Evolutionary conservation across 257 asterid species (phyloP), one percentile per base, ranked within the genome.

Genomic region (Capsicum pubescens): DNA sequence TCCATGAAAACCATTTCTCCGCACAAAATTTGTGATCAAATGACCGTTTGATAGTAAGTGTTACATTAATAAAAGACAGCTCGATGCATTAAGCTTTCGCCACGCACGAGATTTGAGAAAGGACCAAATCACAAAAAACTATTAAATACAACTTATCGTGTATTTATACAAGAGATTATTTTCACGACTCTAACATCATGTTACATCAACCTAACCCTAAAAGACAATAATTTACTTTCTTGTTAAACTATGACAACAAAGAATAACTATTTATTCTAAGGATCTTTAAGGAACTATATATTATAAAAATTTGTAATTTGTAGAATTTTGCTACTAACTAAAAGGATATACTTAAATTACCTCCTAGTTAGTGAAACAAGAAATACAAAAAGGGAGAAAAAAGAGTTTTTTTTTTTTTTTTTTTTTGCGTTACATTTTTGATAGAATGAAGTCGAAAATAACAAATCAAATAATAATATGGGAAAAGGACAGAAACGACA

Each of bases 351-450:
- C 52, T 68, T 7, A 36, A 39, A 68, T 68, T 68, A 68, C 52
- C 77, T 68, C 54, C 77, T 68, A 68, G 72, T 26, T 21, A 64
- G 21, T 36, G 76, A 39, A 68, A 68, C 76, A 68, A 68, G 52
- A 68, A 39, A 15, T 26, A 68, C 13, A 7, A 35, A 11, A 9
- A 5, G 3, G 1, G 46, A 5, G 44, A 32, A 4, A 26, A 26
- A 10, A 63, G 2, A 6, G 39, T 36, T 1, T 21, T n/a, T n/a
- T n/a, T n/a, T n/a, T n/a, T n/a, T n/a, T n/a, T n/a, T n/a, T n/a
- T n/a, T n/a, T 58, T 19, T n/a, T 2, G 5, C 4, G 0, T 5
- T 61, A 10, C n/a, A 3, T 0, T 63, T 26, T 10, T 0, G 26
- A 5, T 26, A 3, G 26, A 63, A 63, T 11, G 9, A 26, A 64